Evolutionary conservation across 176 grass and related monocot genomes (phyloP).

Genomic region (Secale cereale): DNA sequence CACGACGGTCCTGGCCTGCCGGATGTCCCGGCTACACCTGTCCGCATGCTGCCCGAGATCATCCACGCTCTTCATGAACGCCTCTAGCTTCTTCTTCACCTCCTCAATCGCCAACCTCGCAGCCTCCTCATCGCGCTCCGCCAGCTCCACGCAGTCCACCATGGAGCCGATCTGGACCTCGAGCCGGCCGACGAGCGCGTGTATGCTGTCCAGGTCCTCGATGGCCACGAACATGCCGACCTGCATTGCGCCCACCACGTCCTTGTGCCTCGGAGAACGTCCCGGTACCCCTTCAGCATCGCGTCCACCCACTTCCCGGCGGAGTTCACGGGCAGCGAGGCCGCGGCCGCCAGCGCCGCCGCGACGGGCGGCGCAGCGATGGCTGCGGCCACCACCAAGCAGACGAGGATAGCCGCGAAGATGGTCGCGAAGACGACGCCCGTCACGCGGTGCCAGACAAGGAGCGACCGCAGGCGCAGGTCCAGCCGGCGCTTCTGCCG

Average conservation of each 20-base stretch:
- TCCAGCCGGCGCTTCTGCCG: constrained; percentile 64
- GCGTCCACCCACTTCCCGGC: constrained; percentile 77
- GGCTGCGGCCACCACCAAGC: constrained; percentile 58
- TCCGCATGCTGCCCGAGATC: constrained; percentile 73
- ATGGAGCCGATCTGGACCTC: constrained; percentile 54
- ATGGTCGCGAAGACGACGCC: constrained; percentile 75
- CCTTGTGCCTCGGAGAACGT: constrained; percentile 52
- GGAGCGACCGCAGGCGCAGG: constrained; percentile 62
- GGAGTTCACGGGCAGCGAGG: constrained; percentile 47
- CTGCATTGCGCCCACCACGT: constrained; percentile 57
- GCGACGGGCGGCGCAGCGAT: constrained; percentile 60
- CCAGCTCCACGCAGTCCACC: constrained; percentile 53
- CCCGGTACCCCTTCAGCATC: constrained; percentile 59
- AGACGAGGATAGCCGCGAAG: constrained; percentile 58
- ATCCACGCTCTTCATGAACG: constrained; percentile 78
- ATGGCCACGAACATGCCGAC: constrained; percentile 61
- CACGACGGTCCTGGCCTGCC: constrained; percentile 73
- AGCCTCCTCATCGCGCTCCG: constrained; percentile 54
- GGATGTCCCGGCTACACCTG: constrained; percentile 83
- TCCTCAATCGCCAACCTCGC: constrained; percentile 63
- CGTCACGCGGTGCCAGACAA: constrained; percentile 68
- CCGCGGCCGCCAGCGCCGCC: constrained; percentile 65
- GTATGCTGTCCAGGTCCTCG: constrained; percentile 80
- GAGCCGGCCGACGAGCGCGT: constrained; percentile 54
- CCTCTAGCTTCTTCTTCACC: constrained; percentile 75